Conservation (phyloP, 1,284 basidiomycete genomes). For the Ganoderma boninense region DNA sequence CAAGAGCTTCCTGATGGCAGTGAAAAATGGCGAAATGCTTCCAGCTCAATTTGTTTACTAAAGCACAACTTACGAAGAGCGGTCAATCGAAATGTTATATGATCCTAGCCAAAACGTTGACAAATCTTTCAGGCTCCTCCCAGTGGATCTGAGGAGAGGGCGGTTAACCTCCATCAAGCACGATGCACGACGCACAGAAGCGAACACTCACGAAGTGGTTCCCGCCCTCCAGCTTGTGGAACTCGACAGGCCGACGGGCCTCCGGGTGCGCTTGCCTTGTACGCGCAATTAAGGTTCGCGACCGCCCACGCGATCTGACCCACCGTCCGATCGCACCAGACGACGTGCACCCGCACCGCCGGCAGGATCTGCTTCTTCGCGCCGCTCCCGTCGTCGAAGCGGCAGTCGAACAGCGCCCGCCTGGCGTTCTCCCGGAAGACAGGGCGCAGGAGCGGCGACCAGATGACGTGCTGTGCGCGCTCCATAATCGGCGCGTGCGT, state of each 20-base stretch:
- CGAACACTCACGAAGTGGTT: slow-evolving; percentile 38
- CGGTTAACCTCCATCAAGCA: not conserved
- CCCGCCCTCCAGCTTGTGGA: slow-evolving; percentile 30
- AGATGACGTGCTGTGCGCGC: slow-evolving; percentile 23
- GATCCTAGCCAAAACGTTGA: slow-evolving; percentile 20
- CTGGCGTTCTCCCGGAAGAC: slow-evolving; percentile 24
- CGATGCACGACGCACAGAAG: not conserved
- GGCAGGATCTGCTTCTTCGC: slow-evolving; percentile 28
- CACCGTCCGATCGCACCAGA: slow-evolving; percentile 35
- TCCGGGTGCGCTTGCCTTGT: slow-evolving; percentile 16
- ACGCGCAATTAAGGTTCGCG: slow-evolving; percentile 16
- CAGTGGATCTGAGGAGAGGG: slow-evolving; percentile 24
- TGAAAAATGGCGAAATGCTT: not conserved
- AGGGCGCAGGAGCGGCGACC: slow-evolving; percentile 16
- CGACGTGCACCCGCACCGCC: slow-evolving; percentile 23
- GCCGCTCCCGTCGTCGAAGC: slow-evolving; percentile 18
- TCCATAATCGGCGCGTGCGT: slow-evolving; percentile 27
- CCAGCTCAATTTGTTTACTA: not conserved
- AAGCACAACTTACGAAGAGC: not conserved
- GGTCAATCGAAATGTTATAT: not conserved
- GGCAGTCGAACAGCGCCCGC: slow-evolving; percentile 27
- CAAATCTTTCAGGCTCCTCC: slow-evolving; percentile 32
- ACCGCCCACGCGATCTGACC: slow-evolving; percentile 27
- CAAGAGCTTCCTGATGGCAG: not conserved
- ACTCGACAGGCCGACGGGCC: slow-evolving; percentile 22